Evolutionary conservation across 768 basidiomycete species (phyloP).

Genomic region (Leucosporidium creatinivorum): DNA sequence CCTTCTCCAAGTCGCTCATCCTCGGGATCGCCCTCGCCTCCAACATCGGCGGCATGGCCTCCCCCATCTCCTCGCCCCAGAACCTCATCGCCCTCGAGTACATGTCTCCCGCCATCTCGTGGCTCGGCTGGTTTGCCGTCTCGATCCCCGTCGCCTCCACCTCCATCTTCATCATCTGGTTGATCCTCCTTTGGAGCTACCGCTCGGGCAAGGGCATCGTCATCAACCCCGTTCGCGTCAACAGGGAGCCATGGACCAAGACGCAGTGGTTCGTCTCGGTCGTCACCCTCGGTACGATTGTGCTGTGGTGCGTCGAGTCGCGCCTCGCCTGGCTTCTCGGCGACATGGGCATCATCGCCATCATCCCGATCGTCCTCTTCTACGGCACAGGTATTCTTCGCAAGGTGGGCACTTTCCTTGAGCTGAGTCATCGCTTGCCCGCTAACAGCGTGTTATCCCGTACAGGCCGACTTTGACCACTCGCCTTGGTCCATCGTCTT

Average conservation of each 20-base stretch:
- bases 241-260: constrained; percentile 66
- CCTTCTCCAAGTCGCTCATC: constrained; percentile 84
- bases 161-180: constrained; percentile 86
- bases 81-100: constrained; percentile 84
- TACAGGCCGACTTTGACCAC: constrained; percentile 86
- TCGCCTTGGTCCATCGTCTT: constrained; percentile 82
- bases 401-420: constrained; percentile 55
- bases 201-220: constrained; percentile 63
- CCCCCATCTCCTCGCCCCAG: constrained; percentile 95
- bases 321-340: constrained; percentile 67
- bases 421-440: not conserved
- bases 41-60: constrained; percentile 94
- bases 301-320: constrained; percentile 81
- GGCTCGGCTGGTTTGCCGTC: constrained; percentile 90
- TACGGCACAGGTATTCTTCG: constrained; percentile 88
- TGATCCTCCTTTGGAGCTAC: constrained; percentile 75
- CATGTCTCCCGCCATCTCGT: constrained; percentile 79
- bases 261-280: constrained; percentile 86
- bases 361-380: constrained; percentile 85
- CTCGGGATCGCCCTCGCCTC: constrained; percentile 95
- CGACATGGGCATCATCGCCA: constrained; percentile 95
- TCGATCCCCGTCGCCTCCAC: constrained; percentile 80
- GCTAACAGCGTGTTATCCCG: not conserved
- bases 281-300: constrained; percentile 77
- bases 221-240: constrained; percentile 76